A percentile compares a stretch with the other conserved stretches of the same genome.
These are phyloP conservation scores for Wickerhamiella qilinensis DNA, from an alignment of 805 yeast genomes.

Conservation along the genomic window DNA sequence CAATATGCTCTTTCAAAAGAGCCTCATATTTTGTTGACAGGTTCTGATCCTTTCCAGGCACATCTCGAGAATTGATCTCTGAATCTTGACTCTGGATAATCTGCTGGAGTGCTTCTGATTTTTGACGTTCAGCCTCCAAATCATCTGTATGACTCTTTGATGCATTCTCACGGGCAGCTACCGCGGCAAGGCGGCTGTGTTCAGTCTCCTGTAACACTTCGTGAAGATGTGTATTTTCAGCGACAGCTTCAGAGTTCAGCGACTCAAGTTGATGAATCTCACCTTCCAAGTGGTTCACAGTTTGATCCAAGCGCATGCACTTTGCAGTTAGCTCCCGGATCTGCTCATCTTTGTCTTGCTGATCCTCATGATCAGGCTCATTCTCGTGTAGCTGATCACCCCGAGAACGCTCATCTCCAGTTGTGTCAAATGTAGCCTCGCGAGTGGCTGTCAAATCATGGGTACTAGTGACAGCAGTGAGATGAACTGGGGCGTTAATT, in stretches of 20 bases:
- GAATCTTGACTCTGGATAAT: neutral
- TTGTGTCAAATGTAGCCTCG: no score
- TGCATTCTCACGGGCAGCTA: neutral
- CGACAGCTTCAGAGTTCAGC: slow-evolving; percentile 13
- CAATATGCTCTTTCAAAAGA: neutral
- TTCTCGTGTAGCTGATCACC: no score
- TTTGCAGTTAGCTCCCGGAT: slow-evolving; percentile 30
- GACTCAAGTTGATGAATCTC: slow-evolving; percentile 16
- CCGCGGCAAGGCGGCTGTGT: slow-evolving; percentile 4
- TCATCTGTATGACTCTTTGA: neutral
- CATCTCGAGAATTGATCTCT: neutral
- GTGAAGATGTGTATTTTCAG: slow-evolving; percentile 19
- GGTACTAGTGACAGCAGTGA: no score
- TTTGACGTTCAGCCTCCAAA: neutral
- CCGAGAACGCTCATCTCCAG: no score
- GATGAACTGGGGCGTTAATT: no score
- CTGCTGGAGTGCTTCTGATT: neutral
- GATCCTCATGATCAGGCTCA: no score
- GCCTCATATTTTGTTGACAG: neutral
- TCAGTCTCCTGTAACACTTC: slow-evolving; percentile 11
- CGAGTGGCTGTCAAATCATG: no score
- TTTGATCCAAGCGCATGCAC: slow-evolving; percentile 33
- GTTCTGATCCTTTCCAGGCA: neutral
- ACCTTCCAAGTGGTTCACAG: slow-evolving; percentile 15
- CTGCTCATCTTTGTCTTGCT: slow-evolving; percentile 26